phyloP scores from a whole-genome alignment of 2,329 filamentous ascomycete species.

The Cladosporium sp. region DNA sequence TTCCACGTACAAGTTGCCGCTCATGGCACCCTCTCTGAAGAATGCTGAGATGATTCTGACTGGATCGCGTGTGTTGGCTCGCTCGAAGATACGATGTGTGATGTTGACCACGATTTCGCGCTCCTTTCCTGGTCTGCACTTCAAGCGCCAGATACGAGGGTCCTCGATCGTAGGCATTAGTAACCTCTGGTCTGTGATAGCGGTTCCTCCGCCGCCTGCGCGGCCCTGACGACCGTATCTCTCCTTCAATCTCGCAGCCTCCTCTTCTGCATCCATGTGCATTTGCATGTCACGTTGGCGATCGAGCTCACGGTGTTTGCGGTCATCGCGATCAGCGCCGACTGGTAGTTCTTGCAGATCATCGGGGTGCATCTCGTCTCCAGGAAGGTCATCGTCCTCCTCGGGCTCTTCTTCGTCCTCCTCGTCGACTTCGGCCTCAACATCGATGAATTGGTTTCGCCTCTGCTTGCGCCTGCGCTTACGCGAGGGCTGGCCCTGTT shows the following conservation, averaged over 20 bases:
- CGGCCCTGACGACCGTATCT: slow-evolving; percentile 77
- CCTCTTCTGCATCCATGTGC: slow-evolving; percentile 89
- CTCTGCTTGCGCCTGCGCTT: slow-evolving; percentile 75
- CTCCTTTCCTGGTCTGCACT: slow-evolving; percentile 94
- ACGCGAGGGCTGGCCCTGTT: slow-evolving; percentile 67
- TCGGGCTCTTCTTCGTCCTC: slow-evolving; percentile 86
- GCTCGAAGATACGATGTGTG: slow-evolving; percentile 84
- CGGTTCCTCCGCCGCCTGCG: slow-evolving; percentile 63
- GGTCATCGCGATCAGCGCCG: slow-evolving; percentile 81
- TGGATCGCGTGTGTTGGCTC: slow-evolving; percentile 73
- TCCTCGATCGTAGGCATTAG: slow-evolving; percentile 92
- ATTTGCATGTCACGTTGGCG: slow-evolving; percentile 83
- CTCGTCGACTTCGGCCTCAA: slow-evolving; percentile 95
- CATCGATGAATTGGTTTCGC: slow-evolving; percentile 89
- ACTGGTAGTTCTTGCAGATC: slow-evolving; percentile 75
- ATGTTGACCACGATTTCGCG: slow-evolving; percentile 85
- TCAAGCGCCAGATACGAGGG: slow-evolving; percentile 91
- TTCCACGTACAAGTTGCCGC: slow-evolving; percentile 93
- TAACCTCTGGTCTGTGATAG: slow-evolving; percentile 79
- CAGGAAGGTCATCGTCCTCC: slow-evolving; percentile 84
- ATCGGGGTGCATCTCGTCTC: slow-evolving; percentile 84
- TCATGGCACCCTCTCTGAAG: slow-evolving; percentile 85
- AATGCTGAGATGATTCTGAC: slow-evolving; percentile 87
- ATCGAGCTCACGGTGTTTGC: slow-evolving; percentile 91
- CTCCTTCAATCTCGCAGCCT: slow-evolving; percentile 82